These are phyloP conservation scores for Chlamydomonas eustigma DNA, from an alignment of 139 green algal genomes.

Conservation along the genomic window DNA sequence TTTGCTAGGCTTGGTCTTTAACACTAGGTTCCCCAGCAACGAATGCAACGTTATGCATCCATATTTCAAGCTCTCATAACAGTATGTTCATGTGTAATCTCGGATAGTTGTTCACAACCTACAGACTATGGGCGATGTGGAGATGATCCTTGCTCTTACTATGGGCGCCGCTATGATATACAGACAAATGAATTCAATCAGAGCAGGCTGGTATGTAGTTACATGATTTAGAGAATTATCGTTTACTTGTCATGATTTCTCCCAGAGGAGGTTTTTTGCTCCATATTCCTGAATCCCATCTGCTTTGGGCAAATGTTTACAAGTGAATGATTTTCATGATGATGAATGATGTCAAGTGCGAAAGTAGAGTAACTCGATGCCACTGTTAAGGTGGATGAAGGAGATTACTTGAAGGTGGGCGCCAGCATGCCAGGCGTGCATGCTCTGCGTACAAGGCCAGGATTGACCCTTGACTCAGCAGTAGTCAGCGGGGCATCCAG, in stretches of 20 bases:
- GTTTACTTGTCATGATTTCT: too few species aligned
- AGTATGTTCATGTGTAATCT: neutral
- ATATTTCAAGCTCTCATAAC: too few species aligned
- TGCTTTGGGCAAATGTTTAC: too few species aligned
- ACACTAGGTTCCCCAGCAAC: too few species aligned
- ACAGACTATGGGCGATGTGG: slow-evolving; percentile 13
- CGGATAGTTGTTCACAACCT: neutral
- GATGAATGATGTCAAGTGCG: too few species aligned
- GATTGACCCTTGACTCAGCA: slow-evolving; percentile 17
- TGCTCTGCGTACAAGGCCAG: slow-evolving; percentile 18
- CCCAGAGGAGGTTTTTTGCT: too few species aligned
- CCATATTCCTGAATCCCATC: too few species aligned
- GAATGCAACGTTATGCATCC: too few species aligned
- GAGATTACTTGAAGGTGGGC: slow-evolving; percentile 26
- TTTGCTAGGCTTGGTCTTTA: neutral
- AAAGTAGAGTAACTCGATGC: too few species aligned
- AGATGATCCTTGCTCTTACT: slow-evolving; percentile 11
- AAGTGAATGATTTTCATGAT: too few species aligned
- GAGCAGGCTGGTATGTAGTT: slow-evolving; percentile 11
- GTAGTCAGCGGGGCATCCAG: slow-evolving; percentile 14
- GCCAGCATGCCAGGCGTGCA: slow-evolving; percentile 22
- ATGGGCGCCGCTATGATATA: slow-evolving; percentile 8
- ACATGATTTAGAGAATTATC: neutral
- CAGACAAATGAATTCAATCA: slow-evolving; percentile 16
- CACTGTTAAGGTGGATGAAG: slow-evolving; percentile 21